phyloP scores from a whole-genome alignment of 805 yeast genomes.

The Priceomyces castillae region DNA sequence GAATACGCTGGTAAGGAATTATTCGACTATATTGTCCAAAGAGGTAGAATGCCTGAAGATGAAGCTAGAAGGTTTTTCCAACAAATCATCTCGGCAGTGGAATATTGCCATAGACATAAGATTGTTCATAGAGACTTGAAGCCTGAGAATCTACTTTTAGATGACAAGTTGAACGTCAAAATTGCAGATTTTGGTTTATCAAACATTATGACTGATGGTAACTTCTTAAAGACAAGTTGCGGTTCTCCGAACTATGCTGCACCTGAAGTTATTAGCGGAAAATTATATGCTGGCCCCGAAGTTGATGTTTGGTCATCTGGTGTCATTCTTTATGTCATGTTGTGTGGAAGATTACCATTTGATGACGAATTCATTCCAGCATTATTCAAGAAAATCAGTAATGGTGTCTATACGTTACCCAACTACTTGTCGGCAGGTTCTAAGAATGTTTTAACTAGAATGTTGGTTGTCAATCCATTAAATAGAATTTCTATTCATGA shows the following conservation, averaged over 20 bases:
- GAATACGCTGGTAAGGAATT: conserved; percentile 96
- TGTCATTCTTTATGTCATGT: conserved; percentile 90
- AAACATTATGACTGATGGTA: conserved; percentile 97
- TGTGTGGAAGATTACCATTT: conserved; percentile 92
- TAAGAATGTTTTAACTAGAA: conserved; percentile 72
- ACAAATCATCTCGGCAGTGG: conserved; percentile 94
- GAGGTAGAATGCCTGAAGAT: conserved; percentile 87
- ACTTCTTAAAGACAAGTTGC: conserved; percentile 89
- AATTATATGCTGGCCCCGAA: conserved; percentile 95
- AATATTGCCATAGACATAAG: conserved; percentile 93
- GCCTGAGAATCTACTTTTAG: conserved; percentile 88
- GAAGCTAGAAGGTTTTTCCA: conserved; percentile 94
- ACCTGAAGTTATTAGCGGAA: conserved; percentile 93
- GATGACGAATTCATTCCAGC: conserved; percentile 97
- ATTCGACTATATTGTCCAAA: conserved; percentile 91
- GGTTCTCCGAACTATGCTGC: conserved; percentile 98
- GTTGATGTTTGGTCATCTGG: conserved; percentile 99
- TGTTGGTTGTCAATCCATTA: conserved; percentile 93
- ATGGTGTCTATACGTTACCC: conserved; percentile 90
- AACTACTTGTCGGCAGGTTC: conserved; percentile 85
- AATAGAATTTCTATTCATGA: conserved; percentile 91
- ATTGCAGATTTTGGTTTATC: conserved; percentile 95
- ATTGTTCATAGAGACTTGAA: conserved; percentile 95
- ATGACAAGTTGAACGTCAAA: conserved; percentile 87
- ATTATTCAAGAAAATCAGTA: conserved; percentile 84